Evolutionary conservation across 73 alveolate species (phyloP), one percentile per base, ranked within the genome.

Genomic region (Paramecium primaurelia): DNA sequence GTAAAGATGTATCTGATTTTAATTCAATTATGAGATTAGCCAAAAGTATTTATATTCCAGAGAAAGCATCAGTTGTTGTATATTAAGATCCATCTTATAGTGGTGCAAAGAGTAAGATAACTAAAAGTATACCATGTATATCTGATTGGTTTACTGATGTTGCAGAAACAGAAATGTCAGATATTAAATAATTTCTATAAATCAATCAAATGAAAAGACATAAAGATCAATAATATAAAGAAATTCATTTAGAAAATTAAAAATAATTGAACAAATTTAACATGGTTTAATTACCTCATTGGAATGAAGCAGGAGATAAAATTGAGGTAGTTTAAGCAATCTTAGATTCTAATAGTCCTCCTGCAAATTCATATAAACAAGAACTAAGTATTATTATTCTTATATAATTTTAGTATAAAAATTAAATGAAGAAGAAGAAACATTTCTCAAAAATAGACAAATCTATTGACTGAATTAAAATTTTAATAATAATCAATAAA

Each of bases 81-180:
- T 80, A 45, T 49, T 49, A 80, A 20, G 91, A 80, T 28, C 47
- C 44, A 2, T 80, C 71, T 5, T 80, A 80, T 36, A 44, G 77
- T 32, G 91, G 91, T 4, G 71, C 91, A 80, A 80, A 80, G 30
- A 80, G 77, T 14, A 80, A 80, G 18, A 45, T 80, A 3, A 45
- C 91, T 1, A 80, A 80, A 26, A 80, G 91, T 80, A 80, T 80
- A 18, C 64, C 47, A 6, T 80, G 91, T 25, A 80, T 80, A 40
- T 80, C 47, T 20, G 91, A 80, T 80, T 80, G 91, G 91, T 80
- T 80, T 47, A 42, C 49, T 80, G 91, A 80, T 40, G 73, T 80
- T 20, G 64, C 91, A 20, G 91, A 80, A 80, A 47, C 73, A 45
- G 71, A 80, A 26, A 26, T 42, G 37, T 45, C 47, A 11, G 91